Conservation (phyloP, 306 rosid genomes). For the Argentina anserina region DNA sequence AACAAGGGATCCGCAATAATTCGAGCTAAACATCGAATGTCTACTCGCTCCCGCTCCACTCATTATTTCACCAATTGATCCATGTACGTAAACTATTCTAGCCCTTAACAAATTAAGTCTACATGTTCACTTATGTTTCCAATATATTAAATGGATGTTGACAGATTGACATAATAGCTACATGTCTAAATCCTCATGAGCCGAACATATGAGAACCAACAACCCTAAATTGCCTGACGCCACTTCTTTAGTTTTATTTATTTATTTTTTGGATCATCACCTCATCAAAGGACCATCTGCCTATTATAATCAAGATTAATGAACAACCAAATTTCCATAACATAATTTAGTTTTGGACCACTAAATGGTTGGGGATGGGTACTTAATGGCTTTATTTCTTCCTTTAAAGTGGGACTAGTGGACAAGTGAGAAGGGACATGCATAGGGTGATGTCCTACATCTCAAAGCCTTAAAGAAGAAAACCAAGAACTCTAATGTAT, state of each 20-base stretch:
- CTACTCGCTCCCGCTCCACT: too few species aligned
- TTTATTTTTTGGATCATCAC: conserved; percentile 2
- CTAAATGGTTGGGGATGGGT: conserved; percentile 11
- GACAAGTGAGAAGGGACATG: conserved; percentile 4
- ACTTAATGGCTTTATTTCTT: conserved; percentile 6
- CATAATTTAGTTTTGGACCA: conserved; percentile 21
- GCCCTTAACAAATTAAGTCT: too few species aligned
- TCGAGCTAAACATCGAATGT: too few species aligned
- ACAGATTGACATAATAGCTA: too few species aligned
- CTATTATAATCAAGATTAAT: conserved; percentile 3
- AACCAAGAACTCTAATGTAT: conserved; percentile 19
- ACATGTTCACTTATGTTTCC: too few species aligned
- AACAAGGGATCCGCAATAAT: too few species aligned
- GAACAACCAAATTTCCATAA: conserved; percentile 5
- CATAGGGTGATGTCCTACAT: conserved; percentile 10
- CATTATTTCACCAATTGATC: too few species aligned
- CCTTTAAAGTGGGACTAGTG: background rate
- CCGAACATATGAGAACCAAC: background rate
- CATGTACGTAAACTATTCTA: too few species aligned
- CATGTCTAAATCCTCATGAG: too few species aligned
- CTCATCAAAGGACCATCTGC: conserved; percentile 25
- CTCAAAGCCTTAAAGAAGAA: conserved; percentile 20
- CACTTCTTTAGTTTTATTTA: background rate
- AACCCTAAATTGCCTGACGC: background rate
- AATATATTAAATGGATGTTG: too few species aligned